These are phyloP conservation scores for Venturia oleaginea DNA, from an alignment of 2,329 filamentous ascomycete genomes.

Conservation along the genomic window DNA sequence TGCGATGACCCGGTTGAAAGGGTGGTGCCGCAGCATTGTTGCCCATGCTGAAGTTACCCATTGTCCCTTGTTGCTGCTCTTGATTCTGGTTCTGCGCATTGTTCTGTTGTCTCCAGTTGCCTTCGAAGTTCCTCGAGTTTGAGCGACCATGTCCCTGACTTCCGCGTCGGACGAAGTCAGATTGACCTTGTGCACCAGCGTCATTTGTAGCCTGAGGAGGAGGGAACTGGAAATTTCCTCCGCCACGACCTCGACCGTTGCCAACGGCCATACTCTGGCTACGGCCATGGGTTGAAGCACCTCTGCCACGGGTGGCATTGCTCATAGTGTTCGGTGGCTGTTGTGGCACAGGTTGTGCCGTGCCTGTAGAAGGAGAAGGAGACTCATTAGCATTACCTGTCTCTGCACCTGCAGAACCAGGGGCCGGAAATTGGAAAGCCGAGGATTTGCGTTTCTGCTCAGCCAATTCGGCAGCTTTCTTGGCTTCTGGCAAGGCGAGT, in stretches of 20 bases:
- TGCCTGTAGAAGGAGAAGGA: slow-evolving; percentile 36
- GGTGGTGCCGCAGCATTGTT: slow-evolving; percentile 60
- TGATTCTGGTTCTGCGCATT: slow-evolving; percentile 37
- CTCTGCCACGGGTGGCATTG: slow-evolving; percentile 30
- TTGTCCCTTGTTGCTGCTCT: slow-evolving; percentile 37
- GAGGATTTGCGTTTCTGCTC: slow-evolving; percentile 94
- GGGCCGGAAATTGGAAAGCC: slow-evolving; percentile 87
- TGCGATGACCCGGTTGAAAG: slow-evolving; percentile 89
- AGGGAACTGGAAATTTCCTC: slow-evolving; percentile 65
- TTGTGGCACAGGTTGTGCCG: slow-evolving; percentile 40
- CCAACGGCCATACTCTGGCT: slow-evolving; percentile 85
- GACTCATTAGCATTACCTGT: slow-evolving; percentile 12
- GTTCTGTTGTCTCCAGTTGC: slow-evolving; percentile 89
- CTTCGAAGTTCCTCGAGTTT: slow-evolving; percentile 88
- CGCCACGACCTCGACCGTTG: slow-evolving; percentile 59
- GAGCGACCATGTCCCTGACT: slow-evolving; percentile 73
- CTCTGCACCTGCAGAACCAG: slow-evolving; percentile 48
- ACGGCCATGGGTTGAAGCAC: slow-evolving; percentile 51
- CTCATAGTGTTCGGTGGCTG: slow-evolving; percentile 20
- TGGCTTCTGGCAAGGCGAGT: slow-evolving; percentile 86
- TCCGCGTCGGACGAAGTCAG: slow-evolving; percentile 67
- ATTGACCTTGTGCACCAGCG: slow-evolving; percentile 30
- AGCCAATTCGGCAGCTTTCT: slow-evolving; percentile 92
- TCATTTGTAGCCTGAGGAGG: slow-evolving; percentile 44
- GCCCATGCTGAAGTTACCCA: slow-evolving; percentile 59